A percentile compares a stretch with the other conserved stretches of the same genome.
These are phyloP conservation scores for Penicillium soppii DNA, from an alignment of 495 filamentous ascomycete species.

Conservation along the genomic window DNA sequence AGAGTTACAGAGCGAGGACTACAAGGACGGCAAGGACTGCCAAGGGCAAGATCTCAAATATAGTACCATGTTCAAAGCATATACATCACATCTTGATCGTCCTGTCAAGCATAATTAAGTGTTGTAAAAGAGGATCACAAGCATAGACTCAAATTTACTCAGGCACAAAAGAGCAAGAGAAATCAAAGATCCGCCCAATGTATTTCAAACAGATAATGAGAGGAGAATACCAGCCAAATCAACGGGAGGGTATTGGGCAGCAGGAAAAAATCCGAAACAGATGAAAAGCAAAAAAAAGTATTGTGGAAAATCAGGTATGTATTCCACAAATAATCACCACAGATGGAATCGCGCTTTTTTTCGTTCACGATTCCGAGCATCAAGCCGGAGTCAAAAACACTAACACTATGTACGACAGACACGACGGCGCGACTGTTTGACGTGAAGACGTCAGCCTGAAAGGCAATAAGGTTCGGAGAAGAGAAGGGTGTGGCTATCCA, in stretches of 20 bases:
- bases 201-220: constrained; percentile 15
- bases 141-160: neutral
- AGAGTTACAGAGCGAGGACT: no score
- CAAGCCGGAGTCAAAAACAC: constrained; percentile 8
- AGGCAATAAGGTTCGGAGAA: neutral
- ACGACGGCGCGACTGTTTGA: neutral
- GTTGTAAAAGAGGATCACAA: neutral
- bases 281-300: constrained; percentile 1
- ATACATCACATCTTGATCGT: neutral
- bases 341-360: constrained; percentile 3
- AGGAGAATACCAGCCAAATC: constrained; percentile 33
- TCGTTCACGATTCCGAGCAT: constrained; percentile 23
- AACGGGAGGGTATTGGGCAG: constrained; percentile 37
- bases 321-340: constrained; percentile 6
- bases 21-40: no score
- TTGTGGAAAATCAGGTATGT: constrained; percentile 1
- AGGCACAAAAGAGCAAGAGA: neutral
- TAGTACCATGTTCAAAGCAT: neutral
- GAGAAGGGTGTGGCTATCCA: neutral
- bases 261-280: constrained; percentile 1
- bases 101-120: neutral
- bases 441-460: neutral
- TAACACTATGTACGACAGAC: constrained; percentile 27
- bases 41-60: no score
- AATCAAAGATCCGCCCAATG: neutral